These are phyloP conservation scores for Sindora glabra DNA, from an alignment of 306 rosid genomes.

Conservation along the genomic window DNA sequence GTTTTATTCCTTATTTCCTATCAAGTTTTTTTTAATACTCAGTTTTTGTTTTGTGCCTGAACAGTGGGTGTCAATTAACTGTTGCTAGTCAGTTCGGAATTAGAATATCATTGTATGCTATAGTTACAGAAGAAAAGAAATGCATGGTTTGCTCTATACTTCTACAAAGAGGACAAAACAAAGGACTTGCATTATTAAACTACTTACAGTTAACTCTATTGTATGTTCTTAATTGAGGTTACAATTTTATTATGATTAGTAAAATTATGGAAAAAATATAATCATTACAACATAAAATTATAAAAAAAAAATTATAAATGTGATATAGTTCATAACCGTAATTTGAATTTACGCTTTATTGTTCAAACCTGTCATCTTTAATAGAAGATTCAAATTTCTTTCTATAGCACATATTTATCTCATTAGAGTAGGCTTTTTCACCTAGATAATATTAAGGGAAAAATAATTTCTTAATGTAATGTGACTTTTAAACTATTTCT, in stretches of 20 bases:
- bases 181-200: too few relatives aligned
- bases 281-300: too few relatives aligned
- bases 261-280: too few relatives aligned
- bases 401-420: neutral
- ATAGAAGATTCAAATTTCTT: neutral
- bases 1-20: neutral
- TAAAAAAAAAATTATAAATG: neutral
- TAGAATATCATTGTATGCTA: neutral
- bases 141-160: neutral
- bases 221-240: too few relatives aligned
- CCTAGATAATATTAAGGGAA: too few relatives aligned
- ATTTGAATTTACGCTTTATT: neutral
- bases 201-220: too few relatives aligned
- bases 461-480: too few relatives aligned
- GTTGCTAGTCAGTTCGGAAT: neutral
- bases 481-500: too few relatives aligned
- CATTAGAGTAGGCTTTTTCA: neutral
- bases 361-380: neutral
- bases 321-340: neutral
- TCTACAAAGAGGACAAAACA: too few relatives aligned
- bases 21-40: neutral
- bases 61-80: neutral
- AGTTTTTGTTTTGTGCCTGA: neutral
- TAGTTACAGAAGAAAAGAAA: neutral
- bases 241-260: too few relatives aligned